phyloP scores from a whole-genome alignment of 768 basidiomycete species.

The Hypsizygus marmoreus region DNA sequence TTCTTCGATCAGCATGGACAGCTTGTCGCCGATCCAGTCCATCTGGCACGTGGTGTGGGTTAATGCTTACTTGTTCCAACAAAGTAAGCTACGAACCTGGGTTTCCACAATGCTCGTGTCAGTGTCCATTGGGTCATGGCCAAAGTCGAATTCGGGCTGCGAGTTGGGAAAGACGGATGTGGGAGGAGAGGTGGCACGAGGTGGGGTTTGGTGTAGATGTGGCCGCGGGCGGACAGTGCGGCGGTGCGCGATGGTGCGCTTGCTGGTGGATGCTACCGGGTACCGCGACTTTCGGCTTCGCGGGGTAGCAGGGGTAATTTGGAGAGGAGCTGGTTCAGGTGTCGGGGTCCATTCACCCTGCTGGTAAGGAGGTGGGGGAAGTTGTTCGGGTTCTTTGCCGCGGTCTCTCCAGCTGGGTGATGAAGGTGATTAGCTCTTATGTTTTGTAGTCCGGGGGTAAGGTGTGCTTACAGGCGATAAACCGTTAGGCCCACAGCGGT shows the following conservation, averaged over 20 bases:
- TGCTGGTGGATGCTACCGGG: conserved; percentile 25
- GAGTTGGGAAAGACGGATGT: conserved; percentile 28
- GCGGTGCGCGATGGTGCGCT: conserved; percentile 33
- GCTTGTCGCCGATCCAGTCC: conserved; percentile 80
- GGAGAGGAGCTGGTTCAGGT: conserved; percentile 23
- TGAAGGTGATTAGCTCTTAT: conserved; percentile 2
- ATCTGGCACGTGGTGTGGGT: conserved; percentile 45
- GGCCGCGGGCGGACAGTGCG: conserved; percentile 29
- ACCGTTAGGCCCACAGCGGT: conserved; percentile 86
- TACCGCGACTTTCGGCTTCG: conserved; percentile 40
- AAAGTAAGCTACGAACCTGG: conserved; percentile 35
- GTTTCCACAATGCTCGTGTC: conserved; percentile 47
- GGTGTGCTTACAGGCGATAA: conserved; percentile 72
- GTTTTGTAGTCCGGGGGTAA: background rate
- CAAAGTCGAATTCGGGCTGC: conserved; percentile 48
- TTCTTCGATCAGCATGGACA: conserved; percentile 71
- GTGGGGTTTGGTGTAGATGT: conserved; percentile 26
- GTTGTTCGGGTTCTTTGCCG: conserved; percentile 52
- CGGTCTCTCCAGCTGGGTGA: conserved; percentile 72
- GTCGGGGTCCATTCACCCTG: conserved; percentile 55
- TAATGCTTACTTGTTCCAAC: conserved; percentile 1
- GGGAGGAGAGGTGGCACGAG: conserved; percentile 19
- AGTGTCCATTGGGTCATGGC: conserved; percentile 27
- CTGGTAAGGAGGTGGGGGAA: conserved; percentile 67
- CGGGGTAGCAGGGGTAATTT: conserved; percentile 34